Conservation (phyloP, 2,329 filamentous ascomycete genomes). For the Lachnellula arida region DNA sequence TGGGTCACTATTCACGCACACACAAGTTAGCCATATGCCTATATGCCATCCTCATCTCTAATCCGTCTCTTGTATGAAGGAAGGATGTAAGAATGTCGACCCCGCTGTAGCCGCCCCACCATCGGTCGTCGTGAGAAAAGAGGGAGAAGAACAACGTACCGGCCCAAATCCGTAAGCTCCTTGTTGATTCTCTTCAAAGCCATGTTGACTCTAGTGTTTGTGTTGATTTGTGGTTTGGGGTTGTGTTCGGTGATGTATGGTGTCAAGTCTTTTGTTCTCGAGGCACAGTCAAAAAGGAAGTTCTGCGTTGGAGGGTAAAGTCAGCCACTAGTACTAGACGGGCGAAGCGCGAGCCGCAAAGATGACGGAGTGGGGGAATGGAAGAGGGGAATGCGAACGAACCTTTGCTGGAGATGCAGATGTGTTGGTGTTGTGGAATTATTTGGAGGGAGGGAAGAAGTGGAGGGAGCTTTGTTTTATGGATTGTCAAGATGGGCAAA, state of each 20-base stretch:
- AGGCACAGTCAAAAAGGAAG: constrained; percentile 20
- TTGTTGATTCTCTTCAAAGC: constrained; percentile 94
- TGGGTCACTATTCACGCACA: constrained; percentile 66
- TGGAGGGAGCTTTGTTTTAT: background rate
- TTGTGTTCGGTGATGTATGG: background rate
- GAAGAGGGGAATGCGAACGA: constrained; percentile 1
- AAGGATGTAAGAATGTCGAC: constrained; percentile 29
- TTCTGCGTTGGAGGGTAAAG: constrained; percentile 15
- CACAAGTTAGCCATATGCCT: constrained; percentile 21
- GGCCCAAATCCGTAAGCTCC: constrained; percentile 85
- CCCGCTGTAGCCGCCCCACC: constrained; percentile 29
- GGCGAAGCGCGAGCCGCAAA: constrained; percentile 15
- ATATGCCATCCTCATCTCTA: background rate
- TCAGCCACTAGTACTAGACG: constrained; percentile 25
- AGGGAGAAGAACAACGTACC: constrained; percentile 51
- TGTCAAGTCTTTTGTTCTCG: constrained; percentile 20
- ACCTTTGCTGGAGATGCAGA: constrained; percentile 1
- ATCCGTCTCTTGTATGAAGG: background rate
- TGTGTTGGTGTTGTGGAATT: background rate
- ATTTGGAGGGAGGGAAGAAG: background rate
- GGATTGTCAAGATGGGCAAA: background rate
- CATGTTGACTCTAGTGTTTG: constrained; percentile 46
- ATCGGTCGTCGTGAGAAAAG: constrained; percentile 16
- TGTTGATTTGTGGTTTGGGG: constrained; percentile 20
- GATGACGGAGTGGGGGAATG: constrained; percentile 14